phyloP scores from a whole-genome alignment of 257 asterid species.

The Plantago elongata region DNA sequence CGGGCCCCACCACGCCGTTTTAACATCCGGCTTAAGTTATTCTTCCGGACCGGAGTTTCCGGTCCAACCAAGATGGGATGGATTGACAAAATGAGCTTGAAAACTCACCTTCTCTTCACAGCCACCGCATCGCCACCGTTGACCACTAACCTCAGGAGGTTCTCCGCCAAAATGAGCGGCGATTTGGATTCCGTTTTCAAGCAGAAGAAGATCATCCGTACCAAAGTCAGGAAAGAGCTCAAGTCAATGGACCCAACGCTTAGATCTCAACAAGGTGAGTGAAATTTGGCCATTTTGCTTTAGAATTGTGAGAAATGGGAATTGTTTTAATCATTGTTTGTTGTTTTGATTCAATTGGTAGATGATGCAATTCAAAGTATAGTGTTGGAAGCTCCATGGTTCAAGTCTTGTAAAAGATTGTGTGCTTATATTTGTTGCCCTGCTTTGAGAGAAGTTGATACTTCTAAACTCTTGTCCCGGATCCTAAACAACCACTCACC shows the following conservation, averaged over 20 bases:
- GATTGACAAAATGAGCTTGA: neutral
- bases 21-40: too few species aligned
- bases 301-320: slow-evolving; percentile 18
- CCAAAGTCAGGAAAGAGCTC: slow-evolving; percentile 67
- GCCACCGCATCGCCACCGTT: slow-evolving; percentile 23
- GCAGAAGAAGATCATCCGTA: slow-evolving; percentile 60
- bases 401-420: slow-evolving; percentile 64
- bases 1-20: too few species aligned
- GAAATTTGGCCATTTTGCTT: neutral
- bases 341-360: slow-evolving; percentile 24
- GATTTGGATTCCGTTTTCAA: slow-evolving; percentile 55
- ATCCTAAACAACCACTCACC: slow-evolving; percentile 35
- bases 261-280: slow-evolving; percentile 69
- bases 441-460: slow-evolving; percentile 89
- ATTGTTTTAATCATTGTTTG: slow-evolving; percentile 7
- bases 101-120: slow-evolving; percentile 22
- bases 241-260: slow-evolving; percentile 67
- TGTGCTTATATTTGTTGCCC: slow-evolving; percentile 90
- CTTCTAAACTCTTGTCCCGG: slow-evolving; percentile 50
- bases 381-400: slow-evolving; percentile 90
- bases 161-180: slow-evolving; percentile 46
- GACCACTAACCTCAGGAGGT: neutral
- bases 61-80: too few species aligned
- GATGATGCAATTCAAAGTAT: slow-evolving; percentile 76
- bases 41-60: too few species aligned